Conservation (phyloP, 108 stramenopile species). For the Skeletonema potamos region DNA sequence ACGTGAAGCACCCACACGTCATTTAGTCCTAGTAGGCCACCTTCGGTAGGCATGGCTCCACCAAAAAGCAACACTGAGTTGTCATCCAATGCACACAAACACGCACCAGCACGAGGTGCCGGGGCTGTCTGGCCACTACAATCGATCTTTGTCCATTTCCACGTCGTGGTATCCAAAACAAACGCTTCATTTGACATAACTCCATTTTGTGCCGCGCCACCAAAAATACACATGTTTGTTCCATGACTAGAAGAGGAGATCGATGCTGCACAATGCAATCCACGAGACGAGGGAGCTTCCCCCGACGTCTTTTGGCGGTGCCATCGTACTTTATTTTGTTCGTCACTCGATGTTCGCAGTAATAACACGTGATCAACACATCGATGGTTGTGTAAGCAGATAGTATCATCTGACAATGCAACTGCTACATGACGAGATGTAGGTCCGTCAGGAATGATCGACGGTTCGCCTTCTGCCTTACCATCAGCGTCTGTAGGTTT, state of each 20-base stretch:
- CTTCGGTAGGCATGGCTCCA: constrained; percentile 41
- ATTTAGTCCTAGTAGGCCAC: constrained; percentile 48
- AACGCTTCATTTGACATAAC: constrained; percentile 75
- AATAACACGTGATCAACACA: constrained; percentile 67
- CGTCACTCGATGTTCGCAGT: constrained; percentile 8
- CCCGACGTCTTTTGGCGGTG: constrained; percentile 50
- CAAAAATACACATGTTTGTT: constrained; percentile 50
- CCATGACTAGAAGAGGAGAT: constrained; percentile 2
- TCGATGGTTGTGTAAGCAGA: constrained; percentile 75
- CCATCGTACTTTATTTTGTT: constrained; percentile 11
- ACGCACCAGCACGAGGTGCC: constrained; percentile 63
- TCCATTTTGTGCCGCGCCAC: constrained; percentile 67
- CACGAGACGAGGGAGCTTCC: constrained; percentile 51
- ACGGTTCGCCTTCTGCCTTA: constrained; percentile 5
- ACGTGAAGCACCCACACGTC: constrained; percentile 63
- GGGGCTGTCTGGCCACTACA: constrained; percentile 9
- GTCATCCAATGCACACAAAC: constrained; percentile 48
- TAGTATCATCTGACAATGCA: constrained; percentile 26
- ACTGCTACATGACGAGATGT: constrained; percentile 74
- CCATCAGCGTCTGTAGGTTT: constrained; percentile 11
- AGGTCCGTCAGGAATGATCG: constrained; percentile 54
- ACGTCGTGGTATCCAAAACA: constrained; percentile 54
- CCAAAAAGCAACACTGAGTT: constrained; percentile 56
- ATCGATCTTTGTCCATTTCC: constrained; percentile 58
- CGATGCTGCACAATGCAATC: constrained; percentile 58